Evolutionary conservation across 1,284 basidiomycete genomes (phyloP).

Genomic region (Cutaneotrichosporon cutaneum): DNA sequence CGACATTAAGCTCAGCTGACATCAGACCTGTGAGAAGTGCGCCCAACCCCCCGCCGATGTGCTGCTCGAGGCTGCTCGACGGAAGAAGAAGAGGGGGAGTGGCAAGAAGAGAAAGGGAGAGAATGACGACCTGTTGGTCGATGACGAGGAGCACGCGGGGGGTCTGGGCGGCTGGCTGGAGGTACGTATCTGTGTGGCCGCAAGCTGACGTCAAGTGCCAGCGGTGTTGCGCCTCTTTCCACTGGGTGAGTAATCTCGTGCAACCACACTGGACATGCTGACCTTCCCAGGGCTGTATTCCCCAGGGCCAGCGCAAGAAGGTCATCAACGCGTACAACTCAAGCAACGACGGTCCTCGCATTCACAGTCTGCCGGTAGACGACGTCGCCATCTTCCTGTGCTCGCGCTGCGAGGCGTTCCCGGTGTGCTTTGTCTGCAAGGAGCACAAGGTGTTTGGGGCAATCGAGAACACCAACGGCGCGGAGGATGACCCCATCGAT

Average conservation of each 20-base stretch:
- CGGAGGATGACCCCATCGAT: slow-evolving; percentile 7
- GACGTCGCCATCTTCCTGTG: slow-evolving; percentile 77
- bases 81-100: slow-evolving; percentile 29
- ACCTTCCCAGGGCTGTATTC: slow-evolving; percentile 61
- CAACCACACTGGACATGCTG: neutral
- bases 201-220: slow-evolving; percentile 14
- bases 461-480: slow-evolving; percentile 4
- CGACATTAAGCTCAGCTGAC: neutral
- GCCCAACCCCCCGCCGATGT: slow-evolving; percentile 35
- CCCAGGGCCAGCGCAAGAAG: slow-evolving; percentile 39
- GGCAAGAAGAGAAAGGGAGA: slow-evolving; percentile 45
- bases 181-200: neutral
- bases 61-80: slow-evolving; percentile 26
- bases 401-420: slow-evolving; percentile 69
- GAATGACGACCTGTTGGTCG: slow-evolving; percentile 55
- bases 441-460: slow-evolving; percentile 48
- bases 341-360: slow-evolving; percentile 45
- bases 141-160: slow-evolving; percentile 60
- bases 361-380: slow-evolving; percentile 55
- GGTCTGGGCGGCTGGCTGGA: slow-evolving; percentile 77
- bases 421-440: slow-evolving; percentile 73
- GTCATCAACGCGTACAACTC: slow-evolving; percentile 63
- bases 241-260: neutral
- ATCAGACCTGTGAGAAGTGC: slow-evolving; percentile 45
- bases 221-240: slow-evolving; percentile 6